These are phyloP conservation scores for Passiflora organensis DNA, from an alignment of 345 rosid genomes.

Conservation along the genomic window DNA sequence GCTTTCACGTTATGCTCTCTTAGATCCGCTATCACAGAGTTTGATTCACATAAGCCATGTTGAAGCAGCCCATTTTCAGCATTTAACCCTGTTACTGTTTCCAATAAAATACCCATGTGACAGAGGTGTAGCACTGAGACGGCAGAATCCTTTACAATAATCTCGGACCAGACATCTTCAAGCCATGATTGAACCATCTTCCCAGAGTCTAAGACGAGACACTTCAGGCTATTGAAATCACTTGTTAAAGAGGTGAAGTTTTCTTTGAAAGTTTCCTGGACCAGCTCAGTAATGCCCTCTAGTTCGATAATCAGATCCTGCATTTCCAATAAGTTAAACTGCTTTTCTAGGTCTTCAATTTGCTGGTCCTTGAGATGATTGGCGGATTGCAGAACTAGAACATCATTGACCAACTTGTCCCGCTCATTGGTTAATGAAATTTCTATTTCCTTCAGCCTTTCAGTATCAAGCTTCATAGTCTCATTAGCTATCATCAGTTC, in stretches of 20 bases:
- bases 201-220: constrained; percentile 43
- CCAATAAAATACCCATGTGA: constrained; percentile 84
- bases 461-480: constrained; percentile 59
- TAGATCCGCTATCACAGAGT: constrained; percentile 57
- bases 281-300: constrained; percentile 43
- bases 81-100: constrained; percentile 73
- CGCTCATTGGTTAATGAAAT: constrained; percentile 45
- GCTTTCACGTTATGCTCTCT: constrained; percentile 71
- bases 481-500: constrained; percentile 72
- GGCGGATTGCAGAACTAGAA: constrained; percentile 52
- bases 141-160: constrained; percentile 82
- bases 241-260: constrained; percentile 35
- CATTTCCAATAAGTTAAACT: constrained; percentile 53
- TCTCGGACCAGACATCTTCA: constrained; percentile 94
- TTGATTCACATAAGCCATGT: constrained; percentile 61
- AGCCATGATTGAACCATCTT: constrained; percentile 57
- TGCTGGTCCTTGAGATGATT: constrained; percentile 45
- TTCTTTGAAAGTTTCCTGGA: constrained; percentile 42
- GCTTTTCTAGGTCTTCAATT: constrained; percentile 52
- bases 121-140: constrained; percentile 82
- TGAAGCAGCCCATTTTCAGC: constrained; percentile 86
- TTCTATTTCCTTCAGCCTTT: constrained; percentile 45
- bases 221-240: constrained; percentile 47
- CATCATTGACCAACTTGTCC: constrained; percentile 43
- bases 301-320: constrained; percentile 50